Evolutionary conservation across 2,329 filamentous ascomycete genomes (phyloP).

Genomic region (Diaporthe citrichinensis): DNA sequence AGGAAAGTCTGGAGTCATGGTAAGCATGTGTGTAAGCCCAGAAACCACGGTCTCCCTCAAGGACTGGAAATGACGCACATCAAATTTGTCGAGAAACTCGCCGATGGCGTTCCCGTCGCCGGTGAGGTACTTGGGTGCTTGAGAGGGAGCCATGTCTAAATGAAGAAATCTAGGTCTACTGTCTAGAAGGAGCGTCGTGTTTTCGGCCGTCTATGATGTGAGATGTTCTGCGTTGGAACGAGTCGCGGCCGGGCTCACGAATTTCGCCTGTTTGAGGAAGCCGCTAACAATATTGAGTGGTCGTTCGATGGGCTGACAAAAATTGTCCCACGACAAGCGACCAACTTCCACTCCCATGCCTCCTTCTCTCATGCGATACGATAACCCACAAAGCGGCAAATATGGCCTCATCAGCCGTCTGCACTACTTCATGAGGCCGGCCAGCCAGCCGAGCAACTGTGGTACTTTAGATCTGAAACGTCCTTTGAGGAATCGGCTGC

Average conservation of each 20-base stretch:
- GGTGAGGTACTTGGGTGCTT: constrained; percentile 77
- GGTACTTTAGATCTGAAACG: not conserved
- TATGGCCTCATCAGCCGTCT: not conserved
- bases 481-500: not conserved
- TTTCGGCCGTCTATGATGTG: constrained; percentile 1
- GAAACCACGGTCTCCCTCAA: constrained; percentile 11
- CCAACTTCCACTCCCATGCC: not conserved
- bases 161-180: constrained; percentile 8
- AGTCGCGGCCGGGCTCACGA: constrained; percentile 16
- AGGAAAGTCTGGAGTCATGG: constrained; percentile 79
- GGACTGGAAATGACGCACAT: constrained; percentile 73
- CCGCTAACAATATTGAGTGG: constrained; percentile 22
- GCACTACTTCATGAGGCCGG: not conserved
- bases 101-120: constrained; percentile 83
- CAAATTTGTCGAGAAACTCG: constrained; percentile 90
- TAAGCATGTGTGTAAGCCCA: constrained; percentile 39
- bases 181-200: not conserved
- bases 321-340: not conserved
- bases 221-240: not conserved
- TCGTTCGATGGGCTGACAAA: constrained; percentile 20
- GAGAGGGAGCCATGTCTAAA: constrained; percentile 48
- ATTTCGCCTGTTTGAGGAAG: not conserved
- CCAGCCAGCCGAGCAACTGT: not conserved
- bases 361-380: not conserved
- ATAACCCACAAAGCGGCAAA: not conserved